Conservation (phyloP, 163 green algal species). For the Volvox carteri region DNA sequence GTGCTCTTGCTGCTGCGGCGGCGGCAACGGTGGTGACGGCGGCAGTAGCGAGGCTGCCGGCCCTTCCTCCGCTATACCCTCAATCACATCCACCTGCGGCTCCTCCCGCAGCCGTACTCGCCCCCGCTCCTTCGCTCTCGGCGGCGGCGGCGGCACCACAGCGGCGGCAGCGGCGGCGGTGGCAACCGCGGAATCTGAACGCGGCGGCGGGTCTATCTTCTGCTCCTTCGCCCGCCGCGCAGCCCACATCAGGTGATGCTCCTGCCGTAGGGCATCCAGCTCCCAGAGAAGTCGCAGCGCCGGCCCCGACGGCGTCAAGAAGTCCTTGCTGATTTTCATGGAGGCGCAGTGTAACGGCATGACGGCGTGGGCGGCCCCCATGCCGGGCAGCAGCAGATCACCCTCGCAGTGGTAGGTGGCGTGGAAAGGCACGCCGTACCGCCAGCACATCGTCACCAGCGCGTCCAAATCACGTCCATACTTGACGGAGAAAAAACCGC, state of each 20-base stretch:
- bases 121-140: neutral
- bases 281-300: slow-evolving; percentile 46
- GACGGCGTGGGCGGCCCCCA: slow-evolving; percentile 43
- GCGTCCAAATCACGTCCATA: slow-evolving; percentile 36
- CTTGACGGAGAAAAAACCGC: slow-evolving; percentile 29
- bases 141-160: neutral
- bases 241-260: slow-evolving; percentile 51
- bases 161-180: neutral
- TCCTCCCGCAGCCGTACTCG: neutral
- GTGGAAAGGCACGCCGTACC: slow-evolving; percentile 44
- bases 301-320: slow-evolving; percentile 13
- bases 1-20: neutral
- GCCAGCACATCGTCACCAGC: slow-evolving; percentile 21
- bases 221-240: slow-evolving; percentile 9
- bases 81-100: neutral
- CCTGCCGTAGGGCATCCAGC: slow-evolving; percentile 41
- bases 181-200: neutral
- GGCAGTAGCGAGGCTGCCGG: neutral
- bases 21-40: neutral
- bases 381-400: slow-evolving; percentile 52
- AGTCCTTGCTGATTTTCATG: slow-evolving; percentile 54
- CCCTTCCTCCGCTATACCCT: neutral
- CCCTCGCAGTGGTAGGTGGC: slow-evolving; percentile 44
- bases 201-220: neutral
- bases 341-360: slow-evolving; percentile 52